Evolutionary conservation across 2,329 filamentous ascomycete species (phyloP), one percentile per base, ranked within the genome.

Genomic region (Colletotrichum filicis): DNA sequence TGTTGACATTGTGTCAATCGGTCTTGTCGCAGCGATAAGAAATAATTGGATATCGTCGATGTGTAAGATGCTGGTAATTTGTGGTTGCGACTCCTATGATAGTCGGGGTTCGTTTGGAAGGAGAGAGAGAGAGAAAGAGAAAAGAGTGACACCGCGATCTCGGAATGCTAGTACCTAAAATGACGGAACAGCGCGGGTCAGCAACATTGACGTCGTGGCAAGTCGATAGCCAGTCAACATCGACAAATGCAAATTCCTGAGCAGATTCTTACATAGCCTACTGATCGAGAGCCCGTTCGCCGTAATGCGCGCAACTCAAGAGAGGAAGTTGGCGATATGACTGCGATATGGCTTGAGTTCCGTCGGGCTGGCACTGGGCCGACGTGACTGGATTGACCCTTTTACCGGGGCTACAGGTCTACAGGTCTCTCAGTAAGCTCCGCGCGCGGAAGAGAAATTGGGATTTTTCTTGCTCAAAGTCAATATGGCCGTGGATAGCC

Each of bases 1-100:
- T 74, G 88, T 90, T 59, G 89, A 84, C 89, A 90, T 90, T 55
- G 63, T 75, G 67, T 58, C 68, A 37, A 30, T 52, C 4, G 8
- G 22, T 28, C 28, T 30, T 32, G 28, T 57, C 53, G 66, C 62
- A 49, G 14, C 32, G 16, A 42, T 24, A 58, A 64, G 46, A 49
- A 26, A 24, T 30, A 32, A 22, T 14, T 12, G 30, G 24, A n/a
- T 73, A 49, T 61, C 56, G 37, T 37, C 5, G 19, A 66, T 22
- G n/a, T 19, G n/a, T 35, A 56, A 49, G 32, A 46, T 35, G 46
- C 30, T 28, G 22, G 59, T 24, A 11, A 8, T 19, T 26, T 30
- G 46, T 49, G 32, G 56, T 42, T 14, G 28, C 32, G 67, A n/a
- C 28, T 58, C 37, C 35, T 62, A 37, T n/a, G n/a, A 57, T 60